These are phyloP conservation scores for Cardamine resedifolia DNA, from an alignment of 345 rosid species.

Conservation along the genomic window DNA sequence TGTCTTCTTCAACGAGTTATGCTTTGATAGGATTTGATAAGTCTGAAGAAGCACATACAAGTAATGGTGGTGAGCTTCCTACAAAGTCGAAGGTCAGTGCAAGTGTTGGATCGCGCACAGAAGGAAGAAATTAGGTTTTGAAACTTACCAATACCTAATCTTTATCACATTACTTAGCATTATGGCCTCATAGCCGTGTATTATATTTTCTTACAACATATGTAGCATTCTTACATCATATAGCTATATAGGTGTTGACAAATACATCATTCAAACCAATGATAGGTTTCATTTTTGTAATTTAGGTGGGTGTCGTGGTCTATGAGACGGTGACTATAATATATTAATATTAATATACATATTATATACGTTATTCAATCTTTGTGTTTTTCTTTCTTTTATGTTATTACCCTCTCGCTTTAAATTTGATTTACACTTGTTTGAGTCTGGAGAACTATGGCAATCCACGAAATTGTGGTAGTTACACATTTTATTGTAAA, in stretches of 20 bases:
- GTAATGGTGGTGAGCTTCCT: neutral
- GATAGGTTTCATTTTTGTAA: slow-evolving; percentile 1
- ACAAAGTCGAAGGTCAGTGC: neutral
- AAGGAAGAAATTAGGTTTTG: neutral
- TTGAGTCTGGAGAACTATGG: neutral
- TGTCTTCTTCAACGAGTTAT: neutral
- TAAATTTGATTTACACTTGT: neutral
- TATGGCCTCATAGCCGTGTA: neutral
- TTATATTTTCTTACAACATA: neutral
- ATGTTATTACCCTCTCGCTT: neutral
- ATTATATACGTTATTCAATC: neutral
- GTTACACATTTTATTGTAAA: neutral
- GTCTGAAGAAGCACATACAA: neutral
- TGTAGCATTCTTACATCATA: neutral
- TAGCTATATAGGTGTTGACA: slow-evolving; percentile 19
- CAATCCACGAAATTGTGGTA: neutral
- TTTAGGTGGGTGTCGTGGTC: slow-evolving; percentile 7
- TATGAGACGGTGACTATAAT: neutral
- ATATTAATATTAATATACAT: too few species aligned
- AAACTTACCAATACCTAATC: neutral
- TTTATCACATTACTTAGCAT: slow-evolving; percentile 6
- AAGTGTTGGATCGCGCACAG: neutral
- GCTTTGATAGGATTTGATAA: neutral
- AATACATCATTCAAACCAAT: neutral
- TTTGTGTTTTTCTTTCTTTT: neutral